Conservation (phyloP, 129 eudicot species). For the Tanacetum coccineum region DNA sequence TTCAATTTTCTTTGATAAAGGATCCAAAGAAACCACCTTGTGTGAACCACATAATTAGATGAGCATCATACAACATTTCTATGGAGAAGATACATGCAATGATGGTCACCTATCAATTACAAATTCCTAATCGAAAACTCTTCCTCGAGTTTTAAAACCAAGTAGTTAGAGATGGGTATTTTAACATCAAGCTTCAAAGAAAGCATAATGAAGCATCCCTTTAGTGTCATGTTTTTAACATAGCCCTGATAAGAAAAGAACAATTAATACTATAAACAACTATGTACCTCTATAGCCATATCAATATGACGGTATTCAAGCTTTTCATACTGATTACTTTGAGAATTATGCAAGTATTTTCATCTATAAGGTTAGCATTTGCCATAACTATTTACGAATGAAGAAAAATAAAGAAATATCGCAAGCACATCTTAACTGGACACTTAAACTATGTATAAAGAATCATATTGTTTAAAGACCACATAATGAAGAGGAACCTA, state of each 20-base stretch:
- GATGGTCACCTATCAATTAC: too few species aligned
- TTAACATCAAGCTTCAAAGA: too few species aligned
- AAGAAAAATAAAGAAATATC: background rate
- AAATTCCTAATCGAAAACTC: too few species aligned
- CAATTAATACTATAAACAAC: background rate
- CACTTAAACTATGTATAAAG: too few species aligned
- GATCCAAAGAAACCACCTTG: too few species aligned
- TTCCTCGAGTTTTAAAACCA: too few species aligned
- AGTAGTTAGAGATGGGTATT: too few species aligned
- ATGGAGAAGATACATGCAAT: too few species aligned
- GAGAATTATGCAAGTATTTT: slow-evolving; percentile 35
- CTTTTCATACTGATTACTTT: slow-evolving; percentile 36
- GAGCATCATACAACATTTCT: too few species aligned
- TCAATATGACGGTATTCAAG: slow-evolving; percentile 68
- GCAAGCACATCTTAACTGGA: background rate
- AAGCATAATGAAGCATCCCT: too few species aligned
- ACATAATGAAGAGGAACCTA: background rate
- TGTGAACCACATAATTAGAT: too few species aligned
- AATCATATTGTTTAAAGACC: background rate
- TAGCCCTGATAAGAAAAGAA: slow-evolving; percentile 50
- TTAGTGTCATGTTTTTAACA: slow-evolving; percentile 65
- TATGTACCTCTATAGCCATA: slow-evolving; percentile 61
- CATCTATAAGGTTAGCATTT: background rate
- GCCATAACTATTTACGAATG: background rate
- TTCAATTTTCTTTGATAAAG: too few species aligned